Evolutionary conservation across 441 rosid genomes (phyloP).

Genomic region (Erodium trifolium): DNA sequence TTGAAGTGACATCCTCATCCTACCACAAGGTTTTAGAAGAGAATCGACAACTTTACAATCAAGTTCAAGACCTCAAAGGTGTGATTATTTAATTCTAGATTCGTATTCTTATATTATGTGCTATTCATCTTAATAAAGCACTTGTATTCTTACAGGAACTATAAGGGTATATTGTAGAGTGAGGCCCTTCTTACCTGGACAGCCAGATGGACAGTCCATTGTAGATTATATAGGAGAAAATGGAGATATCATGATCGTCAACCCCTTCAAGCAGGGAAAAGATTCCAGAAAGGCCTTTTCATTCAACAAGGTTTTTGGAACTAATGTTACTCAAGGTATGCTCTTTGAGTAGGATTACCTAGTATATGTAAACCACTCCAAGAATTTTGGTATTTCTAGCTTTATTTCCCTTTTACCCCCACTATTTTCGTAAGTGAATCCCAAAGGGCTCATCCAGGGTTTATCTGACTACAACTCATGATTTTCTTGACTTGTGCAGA

Average conservation of each 20-base stretch:
- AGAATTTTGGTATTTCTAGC: background rate
- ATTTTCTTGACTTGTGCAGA: slow-evolving; percentile 29
- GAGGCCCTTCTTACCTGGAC: slow-evolving; percentile 71
- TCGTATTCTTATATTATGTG: background rate
- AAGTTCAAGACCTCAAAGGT: slow-evolving; percentile 76
- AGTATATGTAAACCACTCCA: background rate
- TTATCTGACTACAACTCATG: background rate
- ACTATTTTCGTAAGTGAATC: background rate
- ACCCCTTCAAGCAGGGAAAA: slow-evolving; percentile 86
- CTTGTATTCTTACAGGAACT: slow-evolving; percentile 39
- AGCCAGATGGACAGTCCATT: slow-evolving; percentile 43
- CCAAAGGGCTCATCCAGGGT: background rate
- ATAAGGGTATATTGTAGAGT: slow-evolving; percentile 85
- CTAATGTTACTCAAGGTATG: slow-evolving; percentile 48
- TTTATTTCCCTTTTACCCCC: too few species aligned
- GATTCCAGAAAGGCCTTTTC: slow-evolving; percentile 52
- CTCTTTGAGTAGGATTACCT: background rate
- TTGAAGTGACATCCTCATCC: slow-evolving; percentile 55
- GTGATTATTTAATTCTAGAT: slow-evolving; percentile 9
- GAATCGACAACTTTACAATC: slow-evolving; percentile 57
- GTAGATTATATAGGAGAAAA: slow-evolving; percentile 63
- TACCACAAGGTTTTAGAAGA: slow-evolving; percentile 52
- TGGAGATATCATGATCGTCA: slow-evolving; percentile 60
- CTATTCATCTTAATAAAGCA: background rate
- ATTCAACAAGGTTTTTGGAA: slow-evolving; percentile 67